Evolutionary conservation across 1,284 basidiomycete genomes (phyloP).

Genomic region (Austroboletus rostrupii): DNA sequence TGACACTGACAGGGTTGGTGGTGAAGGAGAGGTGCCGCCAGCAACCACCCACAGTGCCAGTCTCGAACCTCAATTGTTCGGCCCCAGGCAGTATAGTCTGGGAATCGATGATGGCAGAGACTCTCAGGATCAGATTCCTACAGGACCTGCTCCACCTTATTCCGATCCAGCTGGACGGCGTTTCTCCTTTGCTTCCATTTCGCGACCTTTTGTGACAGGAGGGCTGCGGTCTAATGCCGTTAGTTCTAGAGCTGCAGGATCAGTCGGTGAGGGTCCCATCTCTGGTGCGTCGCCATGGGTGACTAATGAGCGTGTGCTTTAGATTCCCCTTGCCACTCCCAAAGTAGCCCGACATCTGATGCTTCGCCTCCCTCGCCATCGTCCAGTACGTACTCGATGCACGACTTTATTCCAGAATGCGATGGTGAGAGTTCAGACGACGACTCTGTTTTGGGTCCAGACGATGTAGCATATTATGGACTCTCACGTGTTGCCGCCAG

Average conservation of each 20-base stretch:
- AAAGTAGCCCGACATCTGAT: constrained; percentile 2
- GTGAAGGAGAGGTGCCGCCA: background rate
- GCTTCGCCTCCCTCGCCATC: constrained; percentile 15
- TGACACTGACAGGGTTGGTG: background rate
- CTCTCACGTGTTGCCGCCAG: constrained; percentile 14
- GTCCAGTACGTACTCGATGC: constrained; percentile 19
- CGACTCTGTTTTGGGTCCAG: background rate
- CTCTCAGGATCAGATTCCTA: background rate
- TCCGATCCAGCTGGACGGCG: background rate
- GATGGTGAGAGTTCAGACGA: background rate
- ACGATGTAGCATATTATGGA: constrained; percentile 14
- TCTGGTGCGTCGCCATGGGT: background rate
- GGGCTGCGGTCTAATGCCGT: constrained; percentile 13
- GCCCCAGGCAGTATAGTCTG: constrained; percentile 1
- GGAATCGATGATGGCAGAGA: background rate
- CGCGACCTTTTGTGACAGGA: background rate
- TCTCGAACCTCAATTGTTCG: constrained; percentile 9
- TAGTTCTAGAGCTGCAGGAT: constrained; percentile 10
- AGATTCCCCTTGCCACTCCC: constrained; percentile 12
- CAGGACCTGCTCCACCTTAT: constrained; percentile 21
- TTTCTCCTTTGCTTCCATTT: background rate
- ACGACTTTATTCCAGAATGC: constrained; percentile 30
- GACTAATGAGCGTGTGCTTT: constrained; percentile 1
- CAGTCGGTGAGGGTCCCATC: constrained; percentile 11
- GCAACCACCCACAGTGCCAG: constrained; percentile 9